Percentiles rank a stretch among this genome's conserved stretches.
Conservation (phyloP, 2,329 filamentous ascomycete genomes). For the Rhynchosporium graminicola region DNA sequence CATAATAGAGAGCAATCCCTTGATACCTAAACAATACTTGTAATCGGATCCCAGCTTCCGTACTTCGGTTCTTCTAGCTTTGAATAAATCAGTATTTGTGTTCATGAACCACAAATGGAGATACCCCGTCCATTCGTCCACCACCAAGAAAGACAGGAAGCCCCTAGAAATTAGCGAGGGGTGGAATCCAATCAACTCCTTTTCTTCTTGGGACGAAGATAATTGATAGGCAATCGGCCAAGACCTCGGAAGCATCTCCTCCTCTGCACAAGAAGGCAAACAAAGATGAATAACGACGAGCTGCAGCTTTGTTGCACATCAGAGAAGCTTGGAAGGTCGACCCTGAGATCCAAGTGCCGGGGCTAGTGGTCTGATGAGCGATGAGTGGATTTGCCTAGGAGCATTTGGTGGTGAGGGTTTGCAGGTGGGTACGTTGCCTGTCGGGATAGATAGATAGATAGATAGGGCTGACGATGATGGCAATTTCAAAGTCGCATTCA, state of each 20-base stretch:
- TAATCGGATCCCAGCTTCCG: background rate
- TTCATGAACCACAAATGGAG: background rate
- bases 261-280: background rate
- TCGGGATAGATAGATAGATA: background rate
- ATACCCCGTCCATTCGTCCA: background rate
- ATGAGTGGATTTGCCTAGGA: background rate
- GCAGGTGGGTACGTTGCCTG: background rate
- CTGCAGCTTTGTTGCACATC: slow-evolving; percentile 10
- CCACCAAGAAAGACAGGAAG: slow-evolving; percentile 8
- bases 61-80: no score
- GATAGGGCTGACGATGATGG: slow-evolving; percentile 7
- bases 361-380: background rate
- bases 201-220: slow-evolving; percentile 7
- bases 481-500: background rate
- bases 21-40: background rate
- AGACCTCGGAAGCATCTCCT: slow-evolving; percentile 1
- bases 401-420: background rate
- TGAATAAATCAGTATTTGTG: background rate
- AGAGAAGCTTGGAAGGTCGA: slow-evolving; percentile 7
- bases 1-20: no score
- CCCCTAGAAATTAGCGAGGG: slow-evolving; percentile 5
- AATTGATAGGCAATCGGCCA: background rate
- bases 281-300: background rate
- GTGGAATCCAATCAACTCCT: background rate
- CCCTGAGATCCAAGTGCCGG: background rate